A percentile compares a stretch with the other conserved stretches of the same genome.
Evolutionary conservation across 2,329 filamentous ascomycete species (phyloP).

Genomic region (Scedosporium aurantiacum): DNA sequence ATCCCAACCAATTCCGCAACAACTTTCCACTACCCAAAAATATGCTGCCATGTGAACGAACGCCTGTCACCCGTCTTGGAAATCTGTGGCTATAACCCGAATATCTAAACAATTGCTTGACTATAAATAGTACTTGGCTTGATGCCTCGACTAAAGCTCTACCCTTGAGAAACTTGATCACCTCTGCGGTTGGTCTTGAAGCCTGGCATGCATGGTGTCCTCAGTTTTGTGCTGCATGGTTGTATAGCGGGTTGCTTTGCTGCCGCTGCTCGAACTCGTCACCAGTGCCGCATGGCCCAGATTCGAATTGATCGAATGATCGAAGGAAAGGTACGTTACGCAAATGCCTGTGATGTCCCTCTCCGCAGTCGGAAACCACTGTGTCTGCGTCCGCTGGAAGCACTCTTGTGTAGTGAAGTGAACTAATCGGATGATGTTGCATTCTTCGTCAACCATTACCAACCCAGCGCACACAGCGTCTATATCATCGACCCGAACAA

Average conservation of each 20-base stretch:
- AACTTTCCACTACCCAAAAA: no score
- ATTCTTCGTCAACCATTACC: conserved; percentile 27
- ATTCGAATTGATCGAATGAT: conserved; percentile 19
- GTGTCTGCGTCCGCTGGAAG: conserved; percentile 18
- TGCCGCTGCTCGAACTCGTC: conserved; percentile 14
- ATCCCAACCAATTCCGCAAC: no score
- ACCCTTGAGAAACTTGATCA: background rate
- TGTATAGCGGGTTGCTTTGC: conserved; percentile 14
- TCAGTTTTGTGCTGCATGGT: conserved; percentile 21
- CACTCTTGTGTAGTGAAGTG: conserved; percentile 36
- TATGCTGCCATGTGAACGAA: background rate
- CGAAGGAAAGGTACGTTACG: conserved; percentile 25
- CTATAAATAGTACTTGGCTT: background rate
- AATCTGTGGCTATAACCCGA: background rate
- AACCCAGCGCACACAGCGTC: conserved; percentile 29
- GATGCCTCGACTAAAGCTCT: background rate
- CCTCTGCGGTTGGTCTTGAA: background rate
- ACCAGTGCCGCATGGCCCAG: conserved; percentile 11
- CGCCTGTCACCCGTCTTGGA: background rate
- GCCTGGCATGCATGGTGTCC: conserved; percentile 17
- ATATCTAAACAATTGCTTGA: background rate
- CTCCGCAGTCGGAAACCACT: conserved; percentile 21
- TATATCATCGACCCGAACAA: conserved; percentile 21
- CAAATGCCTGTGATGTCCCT: conserved; percentile 19
- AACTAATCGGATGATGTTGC: conserved; percentile 25